Percentiles rank a stretch among this genome's conserved stretches.
phyloP scores from a whole-genome alignment of 2,329 filamentous ascomycete species.

The Achaetomium macrosporum region DNA sequence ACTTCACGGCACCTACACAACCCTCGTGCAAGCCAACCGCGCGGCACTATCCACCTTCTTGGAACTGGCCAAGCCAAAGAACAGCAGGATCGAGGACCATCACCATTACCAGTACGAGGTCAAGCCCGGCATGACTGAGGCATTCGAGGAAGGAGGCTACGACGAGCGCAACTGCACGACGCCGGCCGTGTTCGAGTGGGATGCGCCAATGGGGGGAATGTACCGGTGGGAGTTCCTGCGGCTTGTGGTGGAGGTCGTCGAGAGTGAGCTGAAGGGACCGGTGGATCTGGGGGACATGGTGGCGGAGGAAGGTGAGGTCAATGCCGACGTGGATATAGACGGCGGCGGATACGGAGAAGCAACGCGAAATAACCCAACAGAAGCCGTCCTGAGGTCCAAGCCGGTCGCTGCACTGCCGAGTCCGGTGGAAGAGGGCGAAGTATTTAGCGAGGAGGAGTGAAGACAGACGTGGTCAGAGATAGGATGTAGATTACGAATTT shows the following conservation, averaged over 20 bases:
- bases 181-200: conserved; percentile 6
- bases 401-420: neutral
- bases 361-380: no score
- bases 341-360: neutral
- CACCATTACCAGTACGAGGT: conserved; percentile 2
- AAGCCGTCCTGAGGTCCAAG: neutral
- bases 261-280: conserved; percentile 14
- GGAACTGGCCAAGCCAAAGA: conserved; percentile 5
- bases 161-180: neutral
- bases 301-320: conserved; percentile 3
- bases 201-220: neutral
- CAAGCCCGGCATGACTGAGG: neutral
- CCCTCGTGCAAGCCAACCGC: conserved; percentile 8
- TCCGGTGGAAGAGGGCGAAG: conserved; percentile 1
- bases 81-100: conserved; percentile 12
- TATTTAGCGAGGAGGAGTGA: conserved; percentile 10
- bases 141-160: neutral
- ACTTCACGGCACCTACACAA: conserved; percentile 15
- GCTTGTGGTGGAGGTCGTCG: conserved; percentile 12
- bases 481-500: neutral
- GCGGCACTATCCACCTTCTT: conserved; percentile 11
- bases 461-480: neutral
- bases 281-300: conserved; percentile 20
- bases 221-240: conserved; percentile 17
- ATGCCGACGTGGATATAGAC: neutral